Percentiles rank a stretch among this genome's conserved stretches.
phyloP scores from a whole-genome alignment of 2,329 filamentous ascomycete species.

The Aspergillus ochraceoroseus region DNA sequence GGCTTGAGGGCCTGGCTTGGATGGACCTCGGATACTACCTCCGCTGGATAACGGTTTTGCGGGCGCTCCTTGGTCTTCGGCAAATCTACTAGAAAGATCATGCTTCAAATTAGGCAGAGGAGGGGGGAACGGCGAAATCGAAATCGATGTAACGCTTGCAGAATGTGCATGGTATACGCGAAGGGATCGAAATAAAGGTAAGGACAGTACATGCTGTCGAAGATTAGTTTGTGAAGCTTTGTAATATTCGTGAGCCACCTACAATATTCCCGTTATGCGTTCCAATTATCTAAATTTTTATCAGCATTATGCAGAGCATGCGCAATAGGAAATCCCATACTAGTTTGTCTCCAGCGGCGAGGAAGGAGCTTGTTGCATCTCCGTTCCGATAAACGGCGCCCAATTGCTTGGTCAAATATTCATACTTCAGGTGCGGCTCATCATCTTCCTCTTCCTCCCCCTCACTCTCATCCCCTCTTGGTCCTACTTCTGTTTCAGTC shows the following conservation, averaged over 20 bases:
- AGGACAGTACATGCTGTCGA: conserved; percentile 70
- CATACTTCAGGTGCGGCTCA: conserved; percentile 90
- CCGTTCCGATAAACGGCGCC: conserved; percentile 83
- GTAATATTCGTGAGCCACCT: conserved; percentile 38
- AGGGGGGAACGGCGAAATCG: conserved; percentile 79
- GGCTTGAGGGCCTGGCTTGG: conserved; percentile 17
- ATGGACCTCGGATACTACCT: conserved; percentile 30
- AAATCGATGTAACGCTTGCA: conserved; percentile 83
- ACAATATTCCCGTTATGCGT: conserved; percentile 97
- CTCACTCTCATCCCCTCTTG: conserved; percentile 55
- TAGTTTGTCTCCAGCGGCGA: conserved; percentile 96
- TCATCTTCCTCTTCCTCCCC: conserved; percentile 84
- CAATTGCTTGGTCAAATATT: conserved; percentile 74
- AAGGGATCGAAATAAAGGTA: conserved; percentile 75
- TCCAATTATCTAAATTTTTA: conserved; percentile 65
- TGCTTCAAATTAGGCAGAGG: conserved; percentile 46
- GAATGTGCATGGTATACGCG: conserved; percentile 89
- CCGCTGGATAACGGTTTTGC: conserved; percentile 28
- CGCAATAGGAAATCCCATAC: conserved; percentile 46
- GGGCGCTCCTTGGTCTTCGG: conserved; percentile 27
- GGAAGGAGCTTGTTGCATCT: conserved; percentile 86
- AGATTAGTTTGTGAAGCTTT: conserved; percentile 16
- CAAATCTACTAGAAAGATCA: conserved; percentile 33
- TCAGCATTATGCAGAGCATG: conserved; percentile 30
- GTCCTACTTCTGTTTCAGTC: conserved; percentile 29